These are phyloP conservation scores for Schrenkiella parvula DNA, from an alignment of 345 rosid genomes.

Conservation along the genomic window DNA sequence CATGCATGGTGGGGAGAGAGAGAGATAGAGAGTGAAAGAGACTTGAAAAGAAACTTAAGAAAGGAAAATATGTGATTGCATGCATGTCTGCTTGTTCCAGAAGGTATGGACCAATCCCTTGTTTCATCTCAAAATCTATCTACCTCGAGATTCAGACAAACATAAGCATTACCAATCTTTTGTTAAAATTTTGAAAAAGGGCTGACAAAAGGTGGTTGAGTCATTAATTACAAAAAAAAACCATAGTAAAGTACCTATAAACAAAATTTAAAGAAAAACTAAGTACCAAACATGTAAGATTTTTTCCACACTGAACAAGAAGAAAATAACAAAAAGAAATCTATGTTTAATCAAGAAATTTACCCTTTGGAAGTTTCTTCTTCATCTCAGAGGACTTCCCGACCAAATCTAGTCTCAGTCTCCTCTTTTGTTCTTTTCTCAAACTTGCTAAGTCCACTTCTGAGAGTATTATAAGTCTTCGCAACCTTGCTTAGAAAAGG, in stretches of 20 bases:
- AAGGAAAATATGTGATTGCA: constrained; percentile 29
- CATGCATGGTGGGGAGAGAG: constrained; percentile 18
- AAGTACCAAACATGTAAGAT: neutral
- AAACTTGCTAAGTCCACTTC: neutral
- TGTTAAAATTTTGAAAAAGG: neutral
- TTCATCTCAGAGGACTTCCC: neutral
- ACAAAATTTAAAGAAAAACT: neutral
- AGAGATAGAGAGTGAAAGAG: constrained; percentile 2
- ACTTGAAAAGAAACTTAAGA: neutral
- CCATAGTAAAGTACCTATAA: neutral
- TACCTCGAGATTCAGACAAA: constrained; percentile 28
- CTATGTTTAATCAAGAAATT: neutral
- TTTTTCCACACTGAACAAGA: neutral
- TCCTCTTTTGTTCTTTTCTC: neutral
- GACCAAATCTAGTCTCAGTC: neutral
- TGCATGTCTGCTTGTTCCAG: constrained; percentile 31
- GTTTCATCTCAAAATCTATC: constrained; percentile 10
- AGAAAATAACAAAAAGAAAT: neutral
- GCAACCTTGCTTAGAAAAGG: neutral
- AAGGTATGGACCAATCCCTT: constrained; percentile 11
- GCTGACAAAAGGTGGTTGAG: constrained; percentile 32
- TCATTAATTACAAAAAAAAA: constrained; percentile 13
- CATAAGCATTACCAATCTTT: neutral
- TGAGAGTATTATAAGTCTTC: neutral
- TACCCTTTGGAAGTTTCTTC: neutral